Conservation (phyloP, 768 basidiomycete species). For the Boletus subparvulus region DNA sequence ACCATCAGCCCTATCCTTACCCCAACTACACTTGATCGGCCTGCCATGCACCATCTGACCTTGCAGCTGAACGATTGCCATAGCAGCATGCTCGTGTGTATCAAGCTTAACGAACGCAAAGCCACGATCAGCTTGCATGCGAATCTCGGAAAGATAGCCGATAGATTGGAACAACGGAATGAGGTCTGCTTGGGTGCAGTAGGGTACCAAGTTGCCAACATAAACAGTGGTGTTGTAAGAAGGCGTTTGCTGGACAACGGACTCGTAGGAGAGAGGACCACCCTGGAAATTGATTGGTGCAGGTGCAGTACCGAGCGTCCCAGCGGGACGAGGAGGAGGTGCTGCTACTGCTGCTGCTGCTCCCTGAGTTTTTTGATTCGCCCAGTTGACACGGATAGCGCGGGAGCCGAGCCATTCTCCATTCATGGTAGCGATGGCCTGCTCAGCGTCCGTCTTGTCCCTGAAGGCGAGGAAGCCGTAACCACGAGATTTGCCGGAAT, state of each 20-base stretch:
- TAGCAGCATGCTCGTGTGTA: constrained; percentile 96
- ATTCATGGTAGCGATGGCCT: constrained; percentile 99
- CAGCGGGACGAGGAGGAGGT: constrained; percentile 42
- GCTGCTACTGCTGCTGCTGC: constrained; percentile 36
- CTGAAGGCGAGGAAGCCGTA: constrained; percentile 99
- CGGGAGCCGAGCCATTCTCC: constrained; percentile 98
- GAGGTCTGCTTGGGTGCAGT: constrained; percentile 95
- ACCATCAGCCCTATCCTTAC: constrained; percentile 88
- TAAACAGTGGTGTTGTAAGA: constrained; percentile 96
- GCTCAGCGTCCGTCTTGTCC: constrained; percentile 98
- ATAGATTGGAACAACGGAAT: constrained; percentile 98
- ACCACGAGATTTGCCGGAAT: constrained; percentile 96
- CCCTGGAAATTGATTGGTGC: constrained; percentile 91
- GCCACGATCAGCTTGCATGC: constrained; percentile 98
- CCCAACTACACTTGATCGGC: constrained; percentile 99
- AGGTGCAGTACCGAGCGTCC: constrained; percentile 62
- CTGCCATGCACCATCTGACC: constrained; percentile 97
- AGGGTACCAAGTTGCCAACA: constrained; percentile 97
- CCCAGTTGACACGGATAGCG: constrained; percentile 99
- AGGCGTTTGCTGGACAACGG: constrained; percentile 91
- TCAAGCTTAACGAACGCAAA: constrained; percentile 99
- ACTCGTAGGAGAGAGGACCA: constrained; percentile 86
- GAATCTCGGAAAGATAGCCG: constrained; percentile 97
- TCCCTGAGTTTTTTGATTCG: constrained; percentile 96
- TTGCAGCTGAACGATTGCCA: constrained; percentile 96